Conservation (phyloP, 1,139 yeast genomes). For the Magnusiomyces magnusii region DNA sequence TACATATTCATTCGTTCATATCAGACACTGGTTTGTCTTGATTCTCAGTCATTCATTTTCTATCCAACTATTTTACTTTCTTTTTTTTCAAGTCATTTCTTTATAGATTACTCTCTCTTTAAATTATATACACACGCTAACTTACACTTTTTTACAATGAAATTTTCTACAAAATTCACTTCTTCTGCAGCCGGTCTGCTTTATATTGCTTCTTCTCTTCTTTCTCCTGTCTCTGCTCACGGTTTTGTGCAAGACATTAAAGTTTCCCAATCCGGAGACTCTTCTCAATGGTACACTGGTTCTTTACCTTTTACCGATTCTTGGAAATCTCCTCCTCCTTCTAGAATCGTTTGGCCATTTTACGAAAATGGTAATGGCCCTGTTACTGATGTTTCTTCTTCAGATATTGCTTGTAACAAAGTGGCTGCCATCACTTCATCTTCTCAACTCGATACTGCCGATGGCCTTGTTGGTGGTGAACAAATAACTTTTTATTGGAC, state of each 20-base stretch:
- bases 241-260: slow-evolving; percentile 14
- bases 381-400: slow-evolving; percentile 12
- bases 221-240: slow-evolving; percentile 6
- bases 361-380: slow-evolving; percentile 14
- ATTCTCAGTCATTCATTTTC: no score
- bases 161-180: neutral
- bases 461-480: slow-evolving; percentile 8
- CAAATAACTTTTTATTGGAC: slow-evolving; percentile 13
- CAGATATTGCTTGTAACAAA: slow-evolving; percentile 13
- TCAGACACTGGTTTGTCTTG: neutral
- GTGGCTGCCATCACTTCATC: slow-evolving; percentile 3
- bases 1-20: no score
- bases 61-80: neutral
- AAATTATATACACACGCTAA: no score
- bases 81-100: no score
- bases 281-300: slow-evolving; percentile 9
- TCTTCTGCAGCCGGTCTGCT: slow-evolving; percentile 2
- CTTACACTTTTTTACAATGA: neutral
- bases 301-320: slow-evolving; percentile 8
- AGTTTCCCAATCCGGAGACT: neutral
- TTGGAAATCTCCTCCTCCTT: slow-evolving; percentile 2
- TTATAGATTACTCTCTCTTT: no score
- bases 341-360: slow-evolving; percentile 15
- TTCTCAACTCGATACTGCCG: neutral
- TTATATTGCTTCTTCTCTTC: slow-evolving; percentile 3